Base-by-base conservation (phyloP, 768 basidiomycete species). In the Tricholoma bakamatsutake region DNA sequence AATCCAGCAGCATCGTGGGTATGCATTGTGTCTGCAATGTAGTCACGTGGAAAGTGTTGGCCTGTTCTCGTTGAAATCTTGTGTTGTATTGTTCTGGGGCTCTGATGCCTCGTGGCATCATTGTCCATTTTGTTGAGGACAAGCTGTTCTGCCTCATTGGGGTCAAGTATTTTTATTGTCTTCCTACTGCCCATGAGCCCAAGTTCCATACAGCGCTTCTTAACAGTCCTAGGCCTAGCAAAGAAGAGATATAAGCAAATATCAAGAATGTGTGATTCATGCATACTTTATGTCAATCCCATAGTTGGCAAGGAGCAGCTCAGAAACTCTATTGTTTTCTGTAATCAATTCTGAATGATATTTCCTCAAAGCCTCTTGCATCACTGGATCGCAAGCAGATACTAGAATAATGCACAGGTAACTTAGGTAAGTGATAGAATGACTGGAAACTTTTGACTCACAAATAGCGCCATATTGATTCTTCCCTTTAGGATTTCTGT, bases 51-150 rank as follows among this genome's bases (percentile, higher is more conserved):
- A 39, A 28, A 17, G 42, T 49, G 18, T 35, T 57, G 52, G 9
- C 54, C 55, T 6, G 49, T 35, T 50, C 68, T 61, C 5, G 50
- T 65, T 11, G 50, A 27, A n/a, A 63, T 39, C 4, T 66, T 64
- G 31, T 52, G 55, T 12, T 52, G 52, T 35, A 57, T 58, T 43
- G 42, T 43, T 43, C 42, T 21, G 42, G 42, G 42, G 42, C 42
- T 18, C 42, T 43, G 42, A 21, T 43, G 42, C 12, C 42, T 43
- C 1, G 61, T 31, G 13, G 56, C 57, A 49, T 71, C 69, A 4
- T 59, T 48, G 11, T 62, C 64, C 42, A 69, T 60, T 43, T 64
- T 40, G 6, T 62, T 40, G 4, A 70, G 45, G 10, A 71, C 61
- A 6, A 49, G 45, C 43, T 46, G 43, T 28, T 46, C 43, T 12